phyloP scores from a whole-genome alignment of 352 stramenopile genomes.

The Phytophthora boehmeriae region DNA sequence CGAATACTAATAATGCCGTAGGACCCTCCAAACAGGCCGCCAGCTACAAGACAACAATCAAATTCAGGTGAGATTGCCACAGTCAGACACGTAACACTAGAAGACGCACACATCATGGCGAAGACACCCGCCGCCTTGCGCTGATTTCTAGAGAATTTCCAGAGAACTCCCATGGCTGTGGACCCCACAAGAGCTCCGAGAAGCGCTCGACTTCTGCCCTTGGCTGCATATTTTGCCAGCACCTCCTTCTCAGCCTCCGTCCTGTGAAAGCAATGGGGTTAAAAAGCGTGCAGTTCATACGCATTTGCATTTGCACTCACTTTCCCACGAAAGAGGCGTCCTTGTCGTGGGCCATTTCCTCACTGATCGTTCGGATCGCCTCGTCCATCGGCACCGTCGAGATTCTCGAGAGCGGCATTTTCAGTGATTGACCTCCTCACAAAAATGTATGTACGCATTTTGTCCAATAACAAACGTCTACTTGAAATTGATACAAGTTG shows the following conservation, averaged over 20 bases:
- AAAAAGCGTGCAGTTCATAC: not conserved
- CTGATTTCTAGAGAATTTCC: conserved; percentile 51
- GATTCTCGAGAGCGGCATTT: conserved; percentile 25
- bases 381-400: conserved; percentile 51
- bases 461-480: conserved; percentile 3
- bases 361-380: conserved; percentile 67
- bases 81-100: not conserved
- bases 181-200: conserved; percentile 50
- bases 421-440: conserved; percentile 17
- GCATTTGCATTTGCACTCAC: conserved; percentile 34
- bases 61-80: conserved; percentile 1
- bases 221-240: conserved; percentile 53
- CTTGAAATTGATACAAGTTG: not conserved
- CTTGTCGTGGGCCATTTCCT: conserved; percentile 58
- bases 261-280: no score
- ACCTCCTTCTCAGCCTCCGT: conserved; percentile 69
- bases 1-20: conserved; percentile 78
- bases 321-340: conserved; percentile 56
- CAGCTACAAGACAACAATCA: conserved; percentile 34
- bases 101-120: conserved; percentile 45
- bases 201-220: conserved; percentile 50
- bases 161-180: conserved; percentile 35
- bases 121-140: conserved; percentile 42
- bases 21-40: conserved; percentile 59
- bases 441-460: conserved; percentile 10